Base-by-base conservation (phyloP, 257 asterid species). In the Hygrophila difformis region DNA sequence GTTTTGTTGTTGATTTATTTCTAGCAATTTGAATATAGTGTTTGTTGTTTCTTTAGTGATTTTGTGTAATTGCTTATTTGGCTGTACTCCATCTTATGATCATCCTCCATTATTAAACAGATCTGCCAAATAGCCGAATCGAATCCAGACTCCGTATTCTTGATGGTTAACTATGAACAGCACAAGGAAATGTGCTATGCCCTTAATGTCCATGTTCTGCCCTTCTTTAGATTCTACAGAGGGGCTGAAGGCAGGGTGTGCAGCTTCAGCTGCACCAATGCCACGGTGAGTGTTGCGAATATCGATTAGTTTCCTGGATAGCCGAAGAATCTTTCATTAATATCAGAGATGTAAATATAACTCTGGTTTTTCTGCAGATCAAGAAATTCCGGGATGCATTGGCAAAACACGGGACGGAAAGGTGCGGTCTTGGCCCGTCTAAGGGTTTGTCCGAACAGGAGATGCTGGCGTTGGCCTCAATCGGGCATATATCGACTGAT, bases 191-290 rank as follows among this genome's bases (percentile, higher is more conserved):
- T 88, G 97, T 81, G 97, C 47, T 65, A 79, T 36, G 72, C 75
- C 34, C 91, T 88, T 44, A 76, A 66, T 14, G 67, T 88, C 18
- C 94, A 76, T 72, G 94, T 88, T 0, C 26, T 88, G n/a, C 97
- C 97, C 33, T 88, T 81, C 72, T 88, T 88, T 48, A 72, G 95
- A 62, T 84, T 88, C 66, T 81, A 84, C 13, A 71, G 93, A 37
- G 97, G 97, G 23, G 79, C 93, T 11, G 76, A 74, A 36, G 97
- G 95, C 53, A 72, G 61, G 19, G 53, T 79, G 9, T 78, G 95
- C 54, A 88, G 93, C 77, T 84, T 88, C 57, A 88, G 97, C 78
- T 88, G 97, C 66, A 88, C 95, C 18, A 84, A 74, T 62, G 91
- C 97, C 48, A 88, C 97, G 0, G 97, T 88, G 55, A 65, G 95